Base-by-base conservation (phyloP, 106 monocot genomes). In the Hemerocallis citrina region DNA sequence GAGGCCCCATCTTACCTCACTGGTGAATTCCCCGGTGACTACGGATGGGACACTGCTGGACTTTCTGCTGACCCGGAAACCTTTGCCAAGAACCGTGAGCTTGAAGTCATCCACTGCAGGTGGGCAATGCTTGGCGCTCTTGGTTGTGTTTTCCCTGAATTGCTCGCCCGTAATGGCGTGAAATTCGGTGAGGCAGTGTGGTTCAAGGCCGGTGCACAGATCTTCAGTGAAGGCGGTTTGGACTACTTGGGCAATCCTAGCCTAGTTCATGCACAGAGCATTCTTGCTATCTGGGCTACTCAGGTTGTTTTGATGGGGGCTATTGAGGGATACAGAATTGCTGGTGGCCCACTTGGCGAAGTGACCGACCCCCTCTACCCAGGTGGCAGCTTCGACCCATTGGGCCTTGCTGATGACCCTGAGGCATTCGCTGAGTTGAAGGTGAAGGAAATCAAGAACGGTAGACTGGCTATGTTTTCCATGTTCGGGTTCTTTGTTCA, bases 301-400 rank as follows among this genome's bases (percentile, higher is more conserved):
- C 72, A 72, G 27, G 72, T 72, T 22, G 48, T 84, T 25, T 72
- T 84, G 16, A 84, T 84, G 84, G 84, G 84, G 10, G 74, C 84
- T 52, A 72, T 84, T 34, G 79, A 84, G 68, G 84, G 79, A 2
- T 84, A 84, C 74, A 71, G 84, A 11, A 39, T 84, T 34, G 84
- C 84, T 38, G 84, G 84, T 20, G 84, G 84, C 7, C 84, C 84
- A 3, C 84, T 84, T 34, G 84, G 84, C 1, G 84, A 84, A 55
- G 56, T 84, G 7, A 47, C 36, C 15, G 74, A 75, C 36, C 74
- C 74, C 0, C 43, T n/a, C 55, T 75, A 75, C 55, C 81, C 81
- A 0, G 75, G 81, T 28, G 75, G 75, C 21, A 75, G 74, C 68
- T 75, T 75, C 44, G 74, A 75, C 52, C 74, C 74, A 5, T 11